A percentile compares a stretch with the other conserved stretches of the same genome.
Conservation (phyloP, 2,329 filamentous ascomycete species). For the Ceratocystiopsis brevicomis region DNA sequence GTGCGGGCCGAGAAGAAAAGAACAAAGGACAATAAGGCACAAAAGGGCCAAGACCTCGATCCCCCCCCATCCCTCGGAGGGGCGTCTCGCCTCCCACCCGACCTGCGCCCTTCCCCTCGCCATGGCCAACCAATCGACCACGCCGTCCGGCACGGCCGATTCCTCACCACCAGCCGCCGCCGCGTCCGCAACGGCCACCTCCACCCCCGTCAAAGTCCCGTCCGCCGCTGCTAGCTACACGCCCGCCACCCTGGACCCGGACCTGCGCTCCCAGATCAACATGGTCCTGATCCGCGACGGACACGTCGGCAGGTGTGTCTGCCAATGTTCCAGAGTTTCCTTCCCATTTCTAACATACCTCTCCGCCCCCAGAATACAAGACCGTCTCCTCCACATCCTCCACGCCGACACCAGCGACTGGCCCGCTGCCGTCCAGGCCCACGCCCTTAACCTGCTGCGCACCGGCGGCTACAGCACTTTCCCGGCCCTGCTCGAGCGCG, state of each 20-base stretch:
- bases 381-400: slow-evolving; percentile 41
- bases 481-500: slow-evolving; percentile 38
- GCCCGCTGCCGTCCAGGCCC: slow-evolving; percentile 39
- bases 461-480: slow-evolving; percentile 40
- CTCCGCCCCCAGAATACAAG: slow-evolving; percentile 37
- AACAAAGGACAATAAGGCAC: too few species aligned
- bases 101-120: too few species aligned
- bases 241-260: slow-evolving; percentile 39
- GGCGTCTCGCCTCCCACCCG: too few species aligned
- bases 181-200: neutral
- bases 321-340: neutral
- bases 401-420: slow-evolving; percentile 41
- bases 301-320: slow-evolving; percentile 35
- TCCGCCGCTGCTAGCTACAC: slow-evolving; percentile 40
- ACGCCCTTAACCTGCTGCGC: slow-evolving; percentile 41
- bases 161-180: neutral
- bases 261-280: slow-evolving; percentile 45
- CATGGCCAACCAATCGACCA: too few species aligned
- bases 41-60: too few species aligned
- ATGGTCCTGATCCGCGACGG: slow-evolving; percentile 37
- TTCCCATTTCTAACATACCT: slow-evolving; percentile 3
- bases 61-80: too few species aligned
- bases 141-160: neutral
- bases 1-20: too few species aligned
- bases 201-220: slow-evolving; percentile 40